These are phyloP conservation scores for Hypoxylon rubiginosum DNA, from an alignment of 2,329 filamentous ascomycete species.

Conservation along the genomic window DNA sequence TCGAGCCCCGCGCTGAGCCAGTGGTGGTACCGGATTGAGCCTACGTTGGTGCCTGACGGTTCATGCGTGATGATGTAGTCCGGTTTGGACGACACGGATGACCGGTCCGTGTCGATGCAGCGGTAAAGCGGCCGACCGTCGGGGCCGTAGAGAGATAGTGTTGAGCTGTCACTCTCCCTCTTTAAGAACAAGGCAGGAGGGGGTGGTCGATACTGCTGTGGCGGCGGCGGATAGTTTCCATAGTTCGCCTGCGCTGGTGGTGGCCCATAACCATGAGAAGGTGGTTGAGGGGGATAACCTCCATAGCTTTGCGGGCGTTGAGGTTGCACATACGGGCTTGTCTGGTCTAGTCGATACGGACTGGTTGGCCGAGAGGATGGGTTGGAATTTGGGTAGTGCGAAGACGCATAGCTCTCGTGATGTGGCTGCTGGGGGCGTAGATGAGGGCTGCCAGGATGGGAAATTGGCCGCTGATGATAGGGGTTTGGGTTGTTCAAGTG, in stretches of 20 bases:
- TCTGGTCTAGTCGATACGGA: background rate
- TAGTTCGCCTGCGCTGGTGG: background rate
- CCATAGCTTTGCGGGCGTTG: background rate
- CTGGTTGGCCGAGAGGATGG: background rate
- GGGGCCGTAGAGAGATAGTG: background rate
- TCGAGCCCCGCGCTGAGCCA: background rate
- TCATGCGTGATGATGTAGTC: constrained; percentile 3
- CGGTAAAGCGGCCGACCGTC: constrained; percentile 3
- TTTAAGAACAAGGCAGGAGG: background rate
- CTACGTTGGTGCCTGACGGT: background rate
- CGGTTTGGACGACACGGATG: constrained; percentile 1
- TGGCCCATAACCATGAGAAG: background rate
- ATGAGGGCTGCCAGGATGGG: background rate
- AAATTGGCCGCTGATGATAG: constrained; percentile 1
- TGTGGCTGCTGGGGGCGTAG: background rate
- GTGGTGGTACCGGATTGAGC: constrained; percentile 8
- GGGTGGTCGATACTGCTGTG: background rate
- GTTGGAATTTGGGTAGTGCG: background rate
- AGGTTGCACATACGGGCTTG: background rate
- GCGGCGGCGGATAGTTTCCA: background rate
- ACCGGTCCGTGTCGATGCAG: background rate
- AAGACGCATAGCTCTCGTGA: constrained; percentile 2
- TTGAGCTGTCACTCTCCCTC: background rate
- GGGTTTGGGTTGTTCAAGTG: background rate
- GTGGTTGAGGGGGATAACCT: background rate